phyloP scores from a whole-genome alignment of 1,284 basidiomycete genomes.

The Melampsora americana region DNA sequence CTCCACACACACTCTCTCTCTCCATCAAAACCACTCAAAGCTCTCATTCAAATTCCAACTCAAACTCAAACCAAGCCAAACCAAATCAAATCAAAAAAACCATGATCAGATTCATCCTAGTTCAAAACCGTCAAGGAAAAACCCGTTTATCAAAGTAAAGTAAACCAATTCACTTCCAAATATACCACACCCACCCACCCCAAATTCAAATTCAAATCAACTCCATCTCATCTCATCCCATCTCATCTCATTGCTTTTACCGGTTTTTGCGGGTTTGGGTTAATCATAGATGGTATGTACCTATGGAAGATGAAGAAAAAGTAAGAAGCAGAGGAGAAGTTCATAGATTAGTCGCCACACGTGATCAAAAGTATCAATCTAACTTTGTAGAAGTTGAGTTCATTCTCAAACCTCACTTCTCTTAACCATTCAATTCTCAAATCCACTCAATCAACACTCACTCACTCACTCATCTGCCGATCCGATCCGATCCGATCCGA shows the following conservation, averaged over 20 bases:
- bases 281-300: slow-evolving; percentile 30
- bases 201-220: neutral
- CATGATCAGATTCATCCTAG: slow-evolving; percentile 36
- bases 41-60: too few species aligned
- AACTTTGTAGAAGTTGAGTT: slow-evolving; percentile 79
- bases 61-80: too few species aligned
- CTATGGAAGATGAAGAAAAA: slow-evolving; percentile 58
- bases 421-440: too few species aligned
- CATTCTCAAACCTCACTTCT: too few species aligned
- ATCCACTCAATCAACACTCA: too few species aligned
- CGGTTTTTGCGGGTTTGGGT: neutral
- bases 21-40: too few species aligned
- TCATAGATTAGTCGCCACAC: slow-evolving; percentile 87
- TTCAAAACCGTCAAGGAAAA: slow-evolving; percentile 85
- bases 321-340: slow-evolving; percentile 89
- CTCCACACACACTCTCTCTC: too few species aligned
- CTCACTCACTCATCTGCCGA: too few species aligned
- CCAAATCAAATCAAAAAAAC: too few species aligned
- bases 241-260: too few species aligned
- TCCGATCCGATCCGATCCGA: too few species aligned
- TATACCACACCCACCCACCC: neutral
- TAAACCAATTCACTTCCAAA: slow-evolving; percentile 60
- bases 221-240: too few species aligned
- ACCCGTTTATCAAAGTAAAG: slow-evolving; percentile 96
- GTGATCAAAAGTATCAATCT: slow-evolving; percentile 97